Base-by-base conservation (phyloP, 2,329 filamentous ascomycete species). In the Trichoderma arundinaceum region DNA sequence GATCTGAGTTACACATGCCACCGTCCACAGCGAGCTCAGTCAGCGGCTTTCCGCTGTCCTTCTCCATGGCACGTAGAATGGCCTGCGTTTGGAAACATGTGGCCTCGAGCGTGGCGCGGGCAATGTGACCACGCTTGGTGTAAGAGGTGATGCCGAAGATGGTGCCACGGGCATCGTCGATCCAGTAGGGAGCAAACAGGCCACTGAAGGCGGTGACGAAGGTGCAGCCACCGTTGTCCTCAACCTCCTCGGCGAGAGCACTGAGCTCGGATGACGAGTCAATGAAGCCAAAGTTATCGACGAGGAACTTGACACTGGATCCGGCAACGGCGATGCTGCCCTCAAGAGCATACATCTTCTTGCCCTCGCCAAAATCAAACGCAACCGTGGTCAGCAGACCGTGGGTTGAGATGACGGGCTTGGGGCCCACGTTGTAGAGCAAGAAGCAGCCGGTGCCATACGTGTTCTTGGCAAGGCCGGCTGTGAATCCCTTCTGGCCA, bases 401-500 rank as follows among this genome's bases (percentile, higher is more conserved):
- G 74, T 94, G 90, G 33, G 82, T 87, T 0, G 92, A 94, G 66
- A 94, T 88, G 64, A 94, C 90, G 4, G 91, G 91, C 78, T 92
- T 90, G 28, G 88, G 83, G 28, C 92, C 92, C 13, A 93, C 89
- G 73, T 95, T 94, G 79, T 93, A 94, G 7, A 94, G 85, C 69
- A 94, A 79, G 81, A 95, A 95, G 77, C 91, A 94, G 22, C 92
- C 92, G 0, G 92, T 94, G 46, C 92, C 92, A 74, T 94, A 94
- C 0, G 92, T 94, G 77, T 94, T 94, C 82, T 94, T 94, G 57
- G 91, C 92, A 64, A 85, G 83, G 64, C 92, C 92, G 8, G 90
- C 88, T 2, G 83, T 84, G 76, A 94, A 94, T 1, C 88, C 91
- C 75, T 90, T 90, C 74, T 93, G 91, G 28, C 92, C 92, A 33